Base-by-base conservation (phyloP, 108 stramenopile genomes). In the Nitzschia sp. region DNA sequence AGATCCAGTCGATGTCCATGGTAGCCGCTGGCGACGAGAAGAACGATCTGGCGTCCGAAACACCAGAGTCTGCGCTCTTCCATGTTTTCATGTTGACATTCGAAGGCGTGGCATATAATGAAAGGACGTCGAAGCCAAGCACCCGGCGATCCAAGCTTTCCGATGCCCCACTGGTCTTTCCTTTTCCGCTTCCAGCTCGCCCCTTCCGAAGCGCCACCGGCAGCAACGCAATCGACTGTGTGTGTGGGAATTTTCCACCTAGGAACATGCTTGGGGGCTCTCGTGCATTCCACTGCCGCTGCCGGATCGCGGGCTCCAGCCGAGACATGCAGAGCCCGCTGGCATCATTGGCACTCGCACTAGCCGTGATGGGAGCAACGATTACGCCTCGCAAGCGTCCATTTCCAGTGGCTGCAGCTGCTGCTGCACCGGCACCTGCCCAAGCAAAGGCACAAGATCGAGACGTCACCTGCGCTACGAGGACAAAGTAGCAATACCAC, bases 101-200 rank as follows among this genome's bases (percentile, higher is more conserved):
- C 13, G 38, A 41, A 41, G 38, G 61, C 21, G 62, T 64, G 6
- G 46, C 45, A 15, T 48, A 2, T 5, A 64, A 30, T 19, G 23
- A 44, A 64, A 64, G 38, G 60, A 41, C 60, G 1, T 64, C 63
- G 26, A 64, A 64, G 3, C 63, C 46, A 8, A 64, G 29, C 13
- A 30, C 46, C 25, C 46, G 46, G 13, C 63, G 45, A 4, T 53
- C 52, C 23, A 22, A 22, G 44, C 44, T 45, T 11, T 45, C 16
- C 44, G 11, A 15, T 45, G 44, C 16, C 16, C 16, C 44, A 45
- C n/a, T n/a, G n/a, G n/a, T n/a, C n/a, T n/a, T n/a, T n/a, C n/a
- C n/a, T n/a, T n/a, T n/a, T n/a, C n/a, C n/a, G n/a, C n/a, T n/a
- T n/a, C n/a, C n/a, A n/a, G n/a, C n/a, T n/a, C n/a, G n/a, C n/a